Evolutionary conservation across 805 yeast species (phyloP).

Genomic region (Saccharomyces paradoxus): DNA sequence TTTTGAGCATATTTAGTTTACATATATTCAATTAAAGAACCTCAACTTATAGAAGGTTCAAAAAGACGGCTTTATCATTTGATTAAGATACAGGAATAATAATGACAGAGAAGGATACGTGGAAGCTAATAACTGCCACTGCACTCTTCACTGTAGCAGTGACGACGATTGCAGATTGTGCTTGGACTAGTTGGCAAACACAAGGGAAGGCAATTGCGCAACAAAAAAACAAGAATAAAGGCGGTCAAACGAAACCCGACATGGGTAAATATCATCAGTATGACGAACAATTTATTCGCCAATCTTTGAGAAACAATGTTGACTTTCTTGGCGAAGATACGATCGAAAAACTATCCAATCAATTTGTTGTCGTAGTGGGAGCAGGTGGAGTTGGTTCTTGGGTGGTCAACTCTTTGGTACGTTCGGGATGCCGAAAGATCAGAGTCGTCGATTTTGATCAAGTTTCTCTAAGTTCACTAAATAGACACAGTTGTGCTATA

Average conservation of each 20-base stretch:
- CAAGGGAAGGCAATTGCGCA: background rate
- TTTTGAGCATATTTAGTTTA: background rate
- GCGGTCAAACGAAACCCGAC: background rate
- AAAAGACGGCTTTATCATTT: background rate
- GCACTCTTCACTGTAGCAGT: conserved; percentile 28
- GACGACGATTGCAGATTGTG: conserved; percentile 25
- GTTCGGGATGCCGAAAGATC: conserved; percentile 79
- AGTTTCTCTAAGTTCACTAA: conserved; percentile 82
- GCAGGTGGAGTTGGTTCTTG: conserved; percentile 99
- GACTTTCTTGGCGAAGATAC: conserved; percentile 89
- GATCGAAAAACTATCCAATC: conserved; percentile 58
- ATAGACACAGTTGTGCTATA: conserved; percentile 93
- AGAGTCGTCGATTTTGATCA: conserved; percentile 92
- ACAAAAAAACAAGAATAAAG: background rate
- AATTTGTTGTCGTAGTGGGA: conserved; percentile 75
- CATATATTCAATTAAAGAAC: background rate
- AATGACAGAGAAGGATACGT: conserved; percentile 10
- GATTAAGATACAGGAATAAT: background rate
- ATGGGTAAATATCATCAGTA: conserved; percentile 19
- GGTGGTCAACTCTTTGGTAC: conserved; percentile 82
- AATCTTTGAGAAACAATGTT: conserved; percentile 88
- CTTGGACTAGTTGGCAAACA: conserved; percentile 17
- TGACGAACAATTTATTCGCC: conserved; percentile 70
- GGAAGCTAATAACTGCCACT: conserved; percentile 28
- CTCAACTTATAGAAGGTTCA: background rate